Evolutionary conservation across 768 basidiomycete species (phyloP), one percentile per base, ranked within the genome.

Genomic region (Boletus subcaerulescens): DNA sequence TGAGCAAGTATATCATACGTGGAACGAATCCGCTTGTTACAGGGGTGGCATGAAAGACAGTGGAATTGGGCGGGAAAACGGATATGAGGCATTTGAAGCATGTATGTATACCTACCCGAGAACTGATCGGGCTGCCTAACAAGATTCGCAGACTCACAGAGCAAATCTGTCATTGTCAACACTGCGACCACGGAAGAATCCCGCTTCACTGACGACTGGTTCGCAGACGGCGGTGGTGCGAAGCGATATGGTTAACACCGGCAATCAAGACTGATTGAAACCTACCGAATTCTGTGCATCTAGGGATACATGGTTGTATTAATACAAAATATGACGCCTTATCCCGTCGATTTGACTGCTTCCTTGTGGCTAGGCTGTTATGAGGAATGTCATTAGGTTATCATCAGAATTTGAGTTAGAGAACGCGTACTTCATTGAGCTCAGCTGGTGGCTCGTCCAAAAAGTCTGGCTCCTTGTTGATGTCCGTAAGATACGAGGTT

Each of bases 21-120:
- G 44, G 26, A 13, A 46, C 45, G 42, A 67, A 63, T n/a, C 12
- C 6, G 10, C 29, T 31, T 20, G 35, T 45, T n/a, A 29, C 57
- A 89, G 89, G 89, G 91, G 91, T 18, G 91, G 91, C 7, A 89
- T 92, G 89, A 92, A 93, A 67, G 86, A 88, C 59, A 93, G 91
- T 62, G 91, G 91, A 2, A 86, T 91, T 49, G 91, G 92, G 6
- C 72, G 92, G 53, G 92, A 94, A 66, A 94, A 94, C 59, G 92
- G 92, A 1, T 53, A 88, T 5, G 91, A 93, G 65, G 89, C 91
- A 15, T 82, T 86, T 48, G 82, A 89, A 67, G 79, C 86, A 56
- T 93, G 90, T 90, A 57, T 56, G 88, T 50, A 22, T 41, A 32
- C 17, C 26, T 8, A 24, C 46, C 39, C 32, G 11, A 43, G 36